Evolutionary conservation across 2,329 filamentous ascomycete genomes (phyloP).

Genomic region (Diaporthe citri): DNA sequence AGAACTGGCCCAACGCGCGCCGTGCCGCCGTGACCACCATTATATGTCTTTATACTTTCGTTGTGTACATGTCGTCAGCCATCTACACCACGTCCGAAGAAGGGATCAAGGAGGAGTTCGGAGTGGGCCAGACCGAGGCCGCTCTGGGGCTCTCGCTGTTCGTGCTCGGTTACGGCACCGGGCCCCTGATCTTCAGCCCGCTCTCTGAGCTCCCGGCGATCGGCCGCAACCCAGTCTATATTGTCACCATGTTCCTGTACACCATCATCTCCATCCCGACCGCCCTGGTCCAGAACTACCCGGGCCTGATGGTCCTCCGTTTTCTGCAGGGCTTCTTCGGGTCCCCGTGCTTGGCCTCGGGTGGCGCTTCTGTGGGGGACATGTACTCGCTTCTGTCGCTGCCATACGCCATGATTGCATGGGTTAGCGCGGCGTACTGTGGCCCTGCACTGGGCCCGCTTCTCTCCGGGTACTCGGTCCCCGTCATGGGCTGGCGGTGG

Average conservation of each 20-base stretch:
- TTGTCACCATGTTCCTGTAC: conserved; percentile 76
- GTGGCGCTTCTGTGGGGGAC: conserved; percentile 64
- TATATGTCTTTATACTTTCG: conserved; percentile 65
- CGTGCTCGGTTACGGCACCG: conserved; percentile 58
- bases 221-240: conserved; percentile 76
- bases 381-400: conserved; percentile 67
- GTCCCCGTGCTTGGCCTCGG: conserved; percentile 73
- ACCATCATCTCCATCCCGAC: conserved; percentile 75
- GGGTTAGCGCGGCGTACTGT: conserved; percentile 64
- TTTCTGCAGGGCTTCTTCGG: conserved; percentile 77
- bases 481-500: conserved; percentile 73
- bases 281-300: conserved; percentile 72
- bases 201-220: conserved; percentile 69
- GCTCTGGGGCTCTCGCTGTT: conserved; percentile 69
- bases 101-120: conserved; percentile 63
- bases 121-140: conserved; percentile 59
- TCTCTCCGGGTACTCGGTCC: conserved; percentile 71
- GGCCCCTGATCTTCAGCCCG: conserved; percentile 68
- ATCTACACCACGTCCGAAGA: conserved; percentile 55
- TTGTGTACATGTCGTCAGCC: conserved; percentile 51
- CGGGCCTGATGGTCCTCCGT: conserved; percentile 72
- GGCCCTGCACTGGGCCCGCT: conserved; percentile 70
- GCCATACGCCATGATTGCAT: conserved; percentile 70
- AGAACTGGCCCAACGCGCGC: conserved; percentile 60
- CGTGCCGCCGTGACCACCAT: conserved; percentile 52